A percentile compares a stretch with the other conserved stretches of the same genome.
Evolutionary conservation across 768 basidiomycete genomes (phyloP).

Genomic region (Amyloporia xantha): DNA sequence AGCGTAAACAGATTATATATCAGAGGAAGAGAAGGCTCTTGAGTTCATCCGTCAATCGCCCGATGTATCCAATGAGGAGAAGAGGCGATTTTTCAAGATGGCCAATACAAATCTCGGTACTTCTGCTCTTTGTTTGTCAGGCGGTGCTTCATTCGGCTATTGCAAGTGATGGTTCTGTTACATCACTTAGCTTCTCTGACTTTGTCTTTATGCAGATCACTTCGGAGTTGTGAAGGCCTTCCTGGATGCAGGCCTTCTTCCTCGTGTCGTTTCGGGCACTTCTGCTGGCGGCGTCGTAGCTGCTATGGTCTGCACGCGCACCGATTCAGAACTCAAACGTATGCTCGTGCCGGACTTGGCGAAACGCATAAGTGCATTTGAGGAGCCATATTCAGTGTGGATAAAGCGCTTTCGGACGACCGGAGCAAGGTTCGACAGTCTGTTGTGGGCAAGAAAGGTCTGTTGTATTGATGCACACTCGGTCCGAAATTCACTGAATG

Average conservation of each 20-base stretch:
- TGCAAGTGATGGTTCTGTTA: slow-evolving; percentile 41
- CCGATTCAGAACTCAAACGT: slow-evolving; percentile 75
- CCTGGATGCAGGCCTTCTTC: slow-evolving; percentile 77
- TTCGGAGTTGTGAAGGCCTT: slow-evolving; percentile 91
- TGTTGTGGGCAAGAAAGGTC: slow-evolving; percentile 88
- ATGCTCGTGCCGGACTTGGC: slow-evolving; percentile 82
- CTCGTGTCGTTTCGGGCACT: slow-evolving; percentile 91
- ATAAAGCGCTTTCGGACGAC: slow-evolving; percentile 69
- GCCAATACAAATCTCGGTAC: slow-evolving; percentile 87
- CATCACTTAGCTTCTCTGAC: neutral
- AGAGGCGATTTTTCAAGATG: slow-evolving; percentile 85
- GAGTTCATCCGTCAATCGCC: slow-evolving; percentile 69
- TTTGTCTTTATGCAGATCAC: slow-evolving; percentile 47
- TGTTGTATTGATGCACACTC: slow-evolving; percentile 6
- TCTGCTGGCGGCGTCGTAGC: slow-evolving; percentile 84
- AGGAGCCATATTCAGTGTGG: slow-evolving; percentile 71
- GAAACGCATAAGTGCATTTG: slow-evolving; percentile 73
- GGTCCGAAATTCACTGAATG: neutral
- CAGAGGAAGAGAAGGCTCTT: slow-evolving; percentile 71
- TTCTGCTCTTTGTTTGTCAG: slow-evolving; percentile 91
- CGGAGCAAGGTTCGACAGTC: slow-evolving; percentile 92
- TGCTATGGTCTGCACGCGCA: slow-evolving; percentile 76
- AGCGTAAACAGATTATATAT: slow-evolving; percentile 55
- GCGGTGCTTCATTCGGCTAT: slow-evolving; percentile 92
- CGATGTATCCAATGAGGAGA: slow-evolving; percentile 78